Conservation (phyloP, 2,329 filamentous ascomycete genomes). For the Ophiocordyceps australis region DNA sequence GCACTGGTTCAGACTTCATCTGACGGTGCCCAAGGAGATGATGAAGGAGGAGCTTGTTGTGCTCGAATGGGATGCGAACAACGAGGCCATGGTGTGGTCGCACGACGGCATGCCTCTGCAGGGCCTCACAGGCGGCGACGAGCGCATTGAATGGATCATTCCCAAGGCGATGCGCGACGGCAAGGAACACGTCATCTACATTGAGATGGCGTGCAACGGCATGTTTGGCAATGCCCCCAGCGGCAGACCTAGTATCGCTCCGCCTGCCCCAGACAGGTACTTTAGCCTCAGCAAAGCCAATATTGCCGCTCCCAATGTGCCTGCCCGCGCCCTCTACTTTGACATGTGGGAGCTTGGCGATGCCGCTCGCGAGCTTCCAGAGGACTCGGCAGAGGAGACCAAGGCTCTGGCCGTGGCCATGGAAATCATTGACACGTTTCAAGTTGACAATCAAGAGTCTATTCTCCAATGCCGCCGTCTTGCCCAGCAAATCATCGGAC, state of each 20-base stretch:
- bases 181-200: constrained; percentile 75
- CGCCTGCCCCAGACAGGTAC: constrained; percentile 69
- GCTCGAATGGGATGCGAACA: constrained; percentile 89
- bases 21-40: constrained; percentile 61
- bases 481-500: constrained; percentile 65
- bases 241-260: constrained; percentile 65
- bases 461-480: constrained; percentile 69
- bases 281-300: constrained; percentile 62
- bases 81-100: constrained; percentile 88
- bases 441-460: constrained; percentile 60
- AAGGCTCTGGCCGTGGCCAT: constrained; percentile 71
- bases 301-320: constrained; percentile 76
- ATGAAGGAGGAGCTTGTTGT: constrained; percentile 67
- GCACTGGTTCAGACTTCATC: constrained; percentile 81
- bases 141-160: constrained; percentile 81
- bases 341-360: constrained; percentile 96
- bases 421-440: constrained; percentile 78
- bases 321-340: constrained; percentile 66
- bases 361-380: constrained; percentile 78
- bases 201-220: constrained; percentile 96
- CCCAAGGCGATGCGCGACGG: constrained; percentile 69
- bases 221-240: constrained; percentile 92
- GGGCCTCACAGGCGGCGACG: constrained; percentile 76
- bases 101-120: constrained; percentile 81
- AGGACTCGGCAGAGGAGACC: constrained; percentile 77